Conservation (phyloP, 1,139 yeast species). For the Sugiyamaella pinicola region DNA sequence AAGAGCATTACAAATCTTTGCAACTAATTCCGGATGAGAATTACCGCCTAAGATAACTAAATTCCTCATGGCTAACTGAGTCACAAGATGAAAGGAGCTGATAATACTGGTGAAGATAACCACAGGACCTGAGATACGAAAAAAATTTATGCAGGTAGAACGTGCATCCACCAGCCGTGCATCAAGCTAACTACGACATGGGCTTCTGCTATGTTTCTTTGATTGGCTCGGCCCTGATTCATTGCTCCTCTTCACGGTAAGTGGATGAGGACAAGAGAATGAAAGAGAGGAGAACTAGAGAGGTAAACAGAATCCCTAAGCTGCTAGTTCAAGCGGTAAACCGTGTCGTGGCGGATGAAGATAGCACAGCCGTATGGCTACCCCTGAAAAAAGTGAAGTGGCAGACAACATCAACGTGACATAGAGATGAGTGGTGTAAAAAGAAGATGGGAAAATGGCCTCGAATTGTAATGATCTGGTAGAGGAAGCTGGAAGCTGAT, state of each 20-base stretch:
- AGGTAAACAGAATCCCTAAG: too few relatives aligned
- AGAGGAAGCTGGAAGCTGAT: background rate
- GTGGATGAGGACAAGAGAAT: background rate
- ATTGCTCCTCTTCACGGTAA: too few relatives aligned
- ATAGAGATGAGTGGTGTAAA: too few relatives aligned
- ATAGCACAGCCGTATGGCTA: background rate
- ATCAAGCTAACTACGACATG: too few relatives aligned
- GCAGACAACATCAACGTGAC: too few relatives aligned
- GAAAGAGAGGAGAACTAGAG: too few relatives aligned
- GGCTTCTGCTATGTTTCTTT: too few relatives aligned
- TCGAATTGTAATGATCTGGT: too few relatives aligned
- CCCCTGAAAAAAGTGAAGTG: background rate
- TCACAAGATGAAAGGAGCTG: background rate
- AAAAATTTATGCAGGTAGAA: background rate
- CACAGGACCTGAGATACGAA: background rate
- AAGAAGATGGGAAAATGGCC: too few relatives aligned
- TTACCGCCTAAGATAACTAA: constrained; percentile 76
- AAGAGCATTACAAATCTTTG: constrained; percentile 62
- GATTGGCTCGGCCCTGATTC: too few relatives aligned
- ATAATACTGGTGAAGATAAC: background rate
- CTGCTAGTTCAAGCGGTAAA: too few relatives aligned
- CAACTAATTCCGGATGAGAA: constrained; percentile 67
- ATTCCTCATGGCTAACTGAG: constrained; percentile 57
- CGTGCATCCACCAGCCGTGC: background rate
- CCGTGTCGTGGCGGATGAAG: too few relatives aligned